A percentile compares a stretch with the other conserved stretches of the same genome.
Conservation (phyloP, 2,329 filamentous ascomycete genomes). For the Waltergamsia citrina region DNA sequence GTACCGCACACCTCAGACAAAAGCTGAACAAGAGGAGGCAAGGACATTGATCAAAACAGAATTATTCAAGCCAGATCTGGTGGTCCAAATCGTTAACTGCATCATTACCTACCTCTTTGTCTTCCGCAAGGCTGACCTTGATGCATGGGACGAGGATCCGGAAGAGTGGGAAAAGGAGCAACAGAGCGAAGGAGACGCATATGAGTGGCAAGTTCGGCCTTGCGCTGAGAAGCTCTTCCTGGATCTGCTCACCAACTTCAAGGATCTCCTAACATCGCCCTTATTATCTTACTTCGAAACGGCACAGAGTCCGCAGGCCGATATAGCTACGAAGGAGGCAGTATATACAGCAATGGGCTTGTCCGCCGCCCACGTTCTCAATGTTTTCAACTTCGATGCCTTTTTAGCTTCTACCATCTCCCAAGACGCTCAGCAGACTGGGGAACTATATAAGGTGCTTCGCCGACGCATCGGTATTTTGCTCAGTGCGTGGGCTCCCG, state of each 20-base stretch:
- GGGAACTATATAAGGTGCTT: slow-evolving; percentile 64
- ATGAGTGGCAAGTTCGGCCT: slow-evolving; percentile 85
- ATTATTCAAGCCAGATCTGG: slow-evolving; percentile 67
- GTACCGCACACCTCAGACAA: slow-evolving; percentile 65
- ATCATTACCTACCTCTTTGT: slow-evolving; percentile 84
- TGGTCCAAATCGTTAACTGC: slow-evolving; percentile 72
- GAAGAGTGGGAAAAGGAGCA: slow-evolving; percentile 93
- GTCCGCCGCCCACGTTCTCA: slow-evolving; percentile 64
- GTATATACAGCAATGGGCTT: slow-evolving; percentile 90
- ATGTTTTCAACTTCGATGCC: slow-evolving; percentile 72
- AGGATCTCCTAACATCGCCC: slow-evolving; percentile 67
- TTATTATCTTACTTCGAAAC: slow-evolving; percentile 75
- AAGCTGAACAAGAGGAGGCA: slow-evolving; percentile 65
- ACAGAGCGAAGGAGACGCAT: slow-evolving; percentile 74
- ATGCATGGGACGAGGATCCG: slow-evolving; percentile 88
- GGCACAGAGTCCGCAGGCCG: slow-evolving; percentile 54
- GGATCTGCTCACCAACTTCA: slow-evolving; percentile 84
- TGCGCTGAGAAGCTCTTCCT: slow-evolving; percentile 92
- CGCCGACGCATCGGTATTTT: slow-evolving; percentile 82
- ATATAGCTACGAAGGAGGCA: slow-evolving; percentile 83
- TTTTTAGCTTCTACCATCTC: slow-evolving; percentile 70
- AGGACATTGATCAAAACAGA: slow-evolving; percentile 60
- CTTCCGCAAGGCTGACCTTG: slow-evolving; percentile 74
- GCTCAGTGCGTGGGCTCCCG: slow-evolving; percentile 79
- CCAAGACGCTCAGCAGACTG: slow-evolving; percentile 61